Percentiles rank a stretch among this genome's conserved stretches.
phyloP scores from a whole-genome alignment of 2,329 filamentous ascomycete genomes.

The Fusarium secorum region DNA sequence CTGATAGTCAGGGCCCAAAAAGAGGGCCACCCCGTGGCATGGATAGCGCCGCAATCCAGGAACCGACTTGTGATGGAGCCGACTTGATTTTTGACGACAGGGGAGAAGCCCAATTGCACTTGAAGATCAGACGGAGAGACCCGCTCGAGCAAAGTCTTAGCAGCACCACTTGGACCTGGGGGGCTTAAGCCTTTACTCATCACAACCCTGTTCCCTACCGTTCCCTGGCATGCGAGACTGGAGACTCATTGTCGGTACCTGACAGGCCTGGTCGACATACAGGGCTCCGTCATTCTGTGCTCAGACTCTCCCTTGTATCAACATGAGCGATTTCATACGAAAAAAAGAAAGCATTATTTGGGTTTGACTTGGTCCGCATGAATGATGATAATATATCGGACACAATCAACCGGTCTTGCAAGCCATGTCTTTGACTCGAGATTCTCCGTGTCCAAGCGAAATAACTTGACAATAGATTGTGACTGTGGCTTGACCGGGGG shows the following conservation, averaged over 20 bases:
- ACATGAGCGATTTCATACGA: constrained; percentile 1
- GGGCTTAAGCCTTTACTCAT: constrained; percentile 43
- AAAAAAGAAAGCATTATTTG: constrained; percentile 15
- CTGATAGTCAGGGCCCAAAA: constrained; percentile 20
- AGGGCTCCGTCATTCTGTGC: not conserved
- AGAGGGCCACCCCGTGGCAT: constrained; percentile 40
- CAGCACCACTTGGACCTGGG: constrained; percentile 31
- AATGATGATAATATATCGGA: not conserved
- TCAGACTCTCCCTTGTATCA: constrained; percentile 10
- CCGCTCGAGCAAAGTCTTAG: constrained; percentile 33
- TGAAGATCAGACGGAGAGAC: constrained; percentile 3
- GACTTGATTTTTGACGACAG: constrained; percentile 23
- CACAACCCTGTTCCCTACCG: constrained; percentile 26
- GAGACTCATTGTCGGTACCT: not conserved
- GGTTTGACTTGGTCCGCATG: constrained; percentile 8
- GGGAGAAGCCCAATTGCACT: constrained; percentile 12
- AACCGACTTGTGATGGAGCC: constrained; percentile 35
- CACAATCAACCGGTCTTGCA: not conserved
- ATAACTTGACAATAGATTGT: constrained; percentile 6
- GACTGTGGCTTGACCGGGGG: constrained; percentile 26
- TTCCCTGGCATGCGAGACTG: constrained; percentile 23
- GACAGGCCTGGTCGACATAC: not conserved
- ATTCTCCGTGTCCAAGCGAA: constrained; percentile 9
- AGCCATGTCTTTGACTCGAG: constrained; percentile 13
- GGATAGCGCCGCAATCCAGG: constrained; percentile 42